These are phyloP conservation scores for Sedum album DNA, from an alignment of 164 flowering plant species.

Conservation along the genomic window DNA sequence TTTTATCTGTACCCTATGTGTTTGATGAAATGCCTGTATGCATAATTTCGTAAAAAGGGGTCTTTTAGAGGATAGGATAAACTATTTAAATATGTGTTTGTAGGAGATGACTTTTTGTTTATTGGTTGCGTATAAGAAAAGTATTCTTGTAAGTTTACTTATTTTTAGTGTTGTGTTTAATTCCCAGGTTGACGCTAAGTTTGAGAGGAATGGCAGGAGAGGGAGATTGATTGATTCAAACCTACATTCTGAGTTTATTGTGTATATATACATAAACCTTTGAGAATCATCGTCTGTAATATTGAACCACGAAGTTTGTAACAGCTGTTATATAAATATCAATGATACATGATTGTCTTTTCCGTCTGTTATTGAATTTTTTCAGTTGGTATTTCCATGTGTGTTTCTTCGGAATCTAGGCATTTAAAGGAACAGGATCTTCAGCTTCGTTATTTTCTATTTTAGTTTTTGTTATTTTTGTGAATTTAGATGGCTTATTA, in stretches of 20 bases:
- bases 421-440: background rate
- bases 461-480: background rate
- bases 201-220: background rate
- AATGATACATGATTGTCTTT: constrained; percentile 2
- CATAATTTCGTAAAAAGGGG: background rate
- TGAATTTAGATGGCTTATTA: background rate
- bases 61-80: no score
- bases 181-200: background rate
- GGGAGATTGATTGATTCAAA: background rate
- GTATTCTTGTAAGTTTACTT: background rate
- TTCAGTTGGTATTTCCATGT: background rate
- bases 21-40: background rate
- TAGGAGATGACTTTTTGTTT: background rate
- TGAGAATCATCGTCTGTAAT: background rate
- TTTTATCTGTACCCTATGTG: background rate
- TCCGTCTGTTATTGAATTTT: background rate
- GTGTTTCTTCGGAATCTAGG: background rate
- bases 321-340: background rate
- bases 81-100: no score
- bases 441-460: background rate
- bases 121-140: background rate
- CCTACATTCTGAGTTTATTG: constrained; percentile 6
- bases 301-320: background rate
- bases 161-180: background rate
- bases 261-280: background rate